Conservation (phyloP, 106 monocot genomes). For the Acanthochlamys bracteata region DNA sequence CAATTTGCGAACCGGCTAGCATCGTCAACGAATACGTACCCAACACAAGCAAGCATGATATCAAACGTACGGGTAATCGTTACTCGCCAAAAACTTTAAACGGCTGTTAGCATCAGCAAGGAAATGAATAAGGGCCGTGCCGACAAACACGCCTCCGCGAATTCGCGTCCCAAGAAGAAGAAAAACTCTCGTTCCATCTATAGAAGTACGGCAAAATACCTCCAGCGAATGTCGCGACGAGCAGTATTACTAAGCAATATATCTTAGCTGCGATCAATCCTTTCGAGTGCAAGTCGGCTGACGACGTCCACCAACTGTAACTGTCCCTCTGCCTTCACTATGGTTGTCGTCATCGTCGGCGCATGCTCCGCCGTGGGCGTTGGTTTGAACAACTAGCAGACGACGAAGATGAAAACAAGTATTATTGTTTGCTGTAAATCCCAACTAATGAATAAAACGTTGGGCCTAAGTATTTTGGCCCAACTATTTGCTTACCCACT, state of each 20-base stretch:
- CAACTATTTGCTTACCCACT: too few relatives aligned
- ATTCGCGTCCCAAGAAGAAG: slow-evolving; percentile 62
- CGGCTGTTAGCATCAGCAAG: slow-evolving; percentile 31
- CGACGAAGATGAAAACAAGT: not conserved
- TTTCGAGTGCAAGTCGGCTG: slow-evolving; percentile 13
- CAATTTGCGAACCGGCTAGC: slow-evolving; percentile 37
- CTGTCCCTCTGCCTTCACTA: not conserved
- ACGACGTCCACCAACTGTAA: too few relatives aligned
- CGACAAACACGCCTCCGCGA: slow-evolving; percentile 68
- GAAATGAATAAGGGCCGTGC: slow-evolving; percentile 67
- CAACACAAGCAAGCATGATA: slow-evolving; percentile 51
- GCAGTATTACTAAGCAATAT: slow-evolving; percentile 51
- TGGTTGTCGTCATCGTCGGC: not conserved
- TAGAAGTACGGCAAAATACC: slow-evolving; percentile 69
- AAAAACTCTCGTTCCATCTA: slow-evolving; percentile 70
- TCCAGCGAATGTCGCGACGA: slow-evolving; percentile 46
- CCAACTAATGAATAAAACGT: too few relatives aligned
- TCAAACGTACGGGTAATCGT: slow-evolving; percentile 53
- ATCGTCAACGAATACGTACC: slow-evolving; percentile 54
- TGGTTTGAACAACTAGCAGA: not conserved
- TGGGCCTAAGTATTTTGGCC: too few relatives aligned
- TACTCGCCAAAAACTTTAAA: slow-evolving; percentile 22
- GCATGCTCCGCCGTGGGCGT: not conserved
- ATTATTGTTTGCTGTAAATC: not conserved
- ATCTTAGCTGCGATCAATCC: slow-evolving; percentile 38